A percentile compares a stretch with the other conserved stretches of the same genome.
Conservation (phyloP, 768 basidiomycete genomes). For the Lentinula detonsa region DNA sequence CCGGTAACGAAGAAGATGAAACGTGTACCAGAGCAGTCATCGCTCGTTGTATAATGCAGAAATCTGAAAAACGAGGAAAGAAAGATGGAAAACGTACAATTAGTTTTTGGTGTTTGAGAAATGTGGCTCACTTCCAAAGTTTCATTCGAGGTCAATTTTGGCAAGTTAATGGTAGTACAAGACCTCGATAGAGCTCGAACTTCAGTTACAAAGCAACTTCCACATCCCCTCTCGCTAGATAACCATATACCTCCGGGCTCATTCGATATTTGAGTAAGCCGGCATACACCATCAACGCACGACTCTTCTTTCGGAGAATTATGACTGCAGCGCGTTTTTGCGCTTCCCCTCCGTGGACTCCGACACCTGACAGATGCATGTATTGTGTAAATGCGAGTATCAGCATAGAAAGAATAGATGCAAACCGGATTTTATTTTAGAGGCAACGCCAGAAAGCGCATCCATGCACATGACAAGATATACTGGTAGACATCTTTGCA, state of each 20-base stretch:
- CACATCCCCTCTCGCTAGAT: constrained; percentile 79
- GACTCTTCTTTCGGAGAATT: constrained; percentile 69
- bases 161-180: too few relatives aligned
- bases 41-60: too few relatives aligned
- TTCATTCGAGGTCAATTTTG: too few relatives aligned
- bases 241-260: constrained; percentile 86
- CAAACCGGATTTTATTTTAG: constrained; percentile 63
- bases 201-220: constrained; percentile 64
- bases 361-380: background rate
- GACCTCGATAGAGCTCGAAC: too few relatives aligned
- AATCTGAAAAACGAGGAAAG: too few relatives aligned
- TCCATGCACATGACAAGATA: constrained; percentile 93
- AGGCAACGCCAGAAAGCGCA: constrained; percentile 76
- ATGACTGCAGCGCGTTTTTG: constrained; percentile 37
- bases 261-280: constrained; percentile 85
- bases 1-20: too few relatives aligned
- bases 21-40: too few relatives aligned
- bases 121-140: too few relatives aligned
- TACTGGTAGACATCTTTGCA: constrained; percentile 85
- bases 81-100: too few relatives aligned
- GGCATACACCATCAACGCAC: constrained; percentile 84
- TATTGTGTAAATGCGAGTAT: background rate
- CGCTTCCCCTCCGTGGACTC: background rate
- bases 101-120: too few relatives aligned
- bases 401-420: background rate